Base-by-base conservation (phyloP, 192 early-diverging fungal species). In the Coemansia sp. region DNA sequence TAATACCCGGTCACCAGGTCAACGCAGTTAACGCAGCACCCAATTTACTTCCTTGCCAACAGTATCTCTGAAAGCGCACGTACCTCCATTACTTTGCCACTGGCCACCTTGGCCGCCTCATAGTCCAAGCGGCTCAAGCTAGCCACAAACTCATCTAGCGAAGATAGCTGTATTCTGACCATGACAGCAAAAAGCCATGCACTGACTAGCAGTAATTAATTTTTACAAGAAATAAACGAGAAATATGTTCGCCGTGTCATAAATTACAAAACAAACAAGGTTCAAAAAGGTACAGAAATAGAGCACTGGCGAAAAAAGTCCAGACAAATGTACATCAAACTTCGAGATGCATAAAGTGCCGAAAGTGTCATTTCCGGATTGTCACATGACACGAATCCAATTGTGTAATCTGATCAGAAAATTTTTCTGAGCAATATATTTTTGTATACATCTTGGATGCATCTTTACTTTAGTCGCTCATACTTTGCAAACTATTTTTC, bases 61-160 rank as follows among this genome's bases (percentile, higher is more conserved):
- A 5, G 40, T 44, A 15, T 44, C 40, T n/a, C 40, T 44, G 40
- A 44, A 44, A 44, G 11, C 47, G 5, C 31, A 20, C 66, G 44
- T 80, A 74, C 77, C 71, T 80, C 78, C 78, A 81, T 81, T 50
- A 81, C 66, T 59, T 71, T 72, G 62, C 72, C 65, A 63, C 68
- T 72, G 49, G 78, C 78, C 44, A 75, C 46, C 56, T 75, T 75
- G 40, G 72, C 72, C 9, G 65, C 69, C 60, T 81, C 78, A 20
- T 81, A 81, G 60, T 81, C 72, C 62, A 72, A 62, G 57, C 47
- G 62, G 66, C 78, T 81, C 31, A 81, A 66, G 47, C 78, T 68
- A 8, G 62, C 47, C 23, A 75, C 64, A 57, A 81, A 75, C 57
- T 75, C 78, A 66, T 69, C 65, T 5, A 81, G 65, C 17, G 78